phyloP scores from a whole-genome alignment of 2,329 filamentous ascomycete genomes.

The Phyllosticta paracitricarpa region DNA sequence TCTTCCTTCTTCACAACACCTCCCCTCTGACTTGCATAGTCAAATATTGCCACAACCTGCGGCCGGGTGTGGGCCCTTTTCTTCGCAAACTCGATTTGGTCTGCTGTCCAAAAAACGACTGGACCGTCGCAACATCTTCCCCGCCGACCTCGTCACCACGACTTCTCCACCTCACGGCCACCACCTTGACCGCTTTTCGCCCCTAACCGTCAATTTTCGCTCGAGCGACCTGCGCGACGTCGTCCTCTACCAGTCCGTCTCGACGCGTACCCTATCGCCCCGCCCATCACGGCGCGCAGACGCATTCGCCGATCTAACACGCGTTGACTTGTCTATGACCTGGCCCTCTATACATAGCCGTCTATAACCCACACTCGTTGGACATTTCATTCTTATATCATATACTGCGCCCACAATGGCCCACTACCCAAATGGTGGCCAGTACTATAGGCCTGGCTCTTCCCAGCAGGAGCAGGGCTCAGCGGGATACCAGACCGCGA shows the following conservation, averaged over 20 bases:
- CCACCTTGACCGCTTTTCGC: neutral
- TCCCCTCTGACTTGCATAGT: neutral
- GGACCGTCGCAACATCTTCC: neutral
- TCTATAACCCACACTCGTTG: neutral
- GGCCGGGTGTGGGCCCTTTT: neutral
- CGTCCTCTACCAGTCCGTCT: neutral
- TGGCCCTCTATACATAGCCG: neutral
- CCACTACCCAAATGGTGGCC: conserved; percentile 45
- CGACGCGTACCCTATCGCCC: conserved; percentile 1
- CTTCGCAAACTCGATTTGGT: neutral
- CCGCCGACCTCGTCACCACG: neutral
- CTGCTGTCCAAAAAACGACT: neutral
- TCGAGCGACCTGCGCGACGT: neutral
- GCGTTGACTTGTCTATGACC: neutral
- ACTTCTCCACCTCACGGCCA: neutral
- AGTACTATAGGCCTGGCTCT: conserved; percentile 37
- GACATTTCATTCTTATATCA: neutral
- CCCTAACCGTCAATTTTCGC: neutral
- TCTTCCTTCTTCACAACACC: neutral
- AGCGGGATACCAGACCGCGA: conserved; percentile 24
- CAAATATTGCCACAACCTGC: neutral
- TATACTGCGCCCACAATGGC: conserved; percentile 36
- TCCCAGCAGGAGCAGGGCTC: conserved; percentile 32
- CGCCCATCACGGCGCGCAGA: neutral
- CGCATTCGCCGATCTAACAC: conserved; percentile 5